Conservation (phyloP, 805 yeast genomes). For the Zygosaccharomyces siamensis region DNA sequence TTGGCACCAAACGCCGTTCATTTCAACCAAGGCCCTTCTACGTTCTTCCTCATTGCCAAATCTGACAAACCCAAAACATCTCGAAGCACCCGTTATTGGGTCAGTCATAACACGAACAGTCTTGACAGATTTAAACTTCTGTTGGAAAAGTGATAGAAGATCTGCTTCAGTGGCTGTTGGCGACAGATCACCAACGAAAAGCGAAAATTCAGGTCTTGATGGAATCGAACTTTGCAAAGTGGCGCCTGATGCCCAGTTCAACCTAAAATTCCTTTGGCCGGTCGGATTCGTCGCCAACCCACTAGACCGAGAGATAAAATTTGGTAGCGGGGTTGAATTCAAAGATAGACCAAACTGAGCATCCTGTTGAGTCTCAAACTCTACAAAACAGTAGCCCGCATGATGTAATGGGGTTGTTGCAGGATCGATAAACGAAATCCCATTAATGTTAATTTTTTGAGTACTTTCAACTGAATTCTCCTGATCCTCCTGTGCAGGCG, state of each 20-base stretch:
- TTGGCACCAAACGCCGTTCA: constrained; percentile 78
- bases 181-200: constrained; percentile 79
- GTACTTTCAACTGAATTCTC: constrained; percentile 12
- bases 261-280: constrained; percentile 57
- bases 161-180: constrained; percentile 80
- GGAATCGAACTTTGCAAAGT: constrained; percentile 66
- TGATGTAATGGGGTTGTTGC: constrained; percentile 35
- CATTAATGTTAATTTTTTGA: constrained; percentile 27
- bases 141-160: constrained; percentile 64
- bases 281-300: constrained; percentile 31
- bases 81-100: constrained; percentile 68
- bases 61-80: constrained; percentile 79
- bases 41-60: constrained; percentile 68
- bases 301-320: constrained; percentile 29
- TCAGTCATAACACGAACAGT: constrained; percentile 85
- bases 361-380: constrained; percentile 61
- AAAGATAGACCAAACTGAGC: constrained; percentile 64
- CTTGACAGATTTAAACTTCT: constrained; percentile 58
- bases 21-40: constrained; percentile 59
- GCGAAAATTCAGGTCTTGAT: constrained; percentile 68
- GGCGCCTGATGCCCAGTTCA: constrained; percentile 84
- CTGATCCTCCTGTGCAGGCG: constrained; percentile 10
- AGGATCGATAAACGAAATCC: constrained; percentile 33
- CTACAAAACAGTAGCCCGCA: constrained; percentile 75
- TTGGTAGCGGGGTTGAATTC: constrained; percentile 64